Evolutionary conservation across 139 green algal species (phyloP), one percentile per base, ranked within the genome.

Genomic region (Yamagishiella unicocca): DNA sequence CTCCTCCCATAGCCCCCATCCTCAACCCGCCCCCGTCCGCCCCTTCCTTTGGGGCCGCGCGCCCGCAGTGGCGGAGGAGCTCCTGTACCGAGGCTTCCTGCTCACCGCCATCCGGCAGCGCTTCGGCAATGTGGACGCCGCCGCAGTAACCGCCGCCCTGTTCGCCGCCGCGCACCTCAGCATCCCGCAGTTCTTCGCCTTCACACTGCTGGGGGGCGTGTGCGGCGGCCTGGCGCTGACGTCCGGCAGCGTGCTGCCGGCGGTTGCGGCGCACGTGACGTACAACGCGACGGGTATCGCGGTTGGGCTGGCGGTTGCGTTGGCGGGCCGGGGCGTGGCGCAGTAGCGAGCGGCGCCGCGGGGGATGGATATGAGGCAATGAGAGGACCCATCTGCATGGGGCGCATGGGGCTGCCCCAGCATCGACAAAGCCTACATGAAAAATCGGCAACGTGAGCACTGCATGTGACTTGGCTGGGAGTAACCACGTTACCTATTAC

Each of bases 41-140:
- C n/a, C n/a, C n/a, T n/a, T n/a, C n/a, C n/a, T n/a, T n/a, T n/a
- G n/a, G n/a, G n/a, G 29, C 45, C 40, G 4, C 31, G 24, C 71
- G 9, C 40, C 45, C 22, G 8, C 70, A 91, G 85, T 88, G 22
- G 88, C 82, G 14, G 90, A 93, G 66, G 90, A 93, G 84, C 42
- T 93, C n/a, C 83, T 93, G 25, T 93, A 90, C 87, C 84, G 90
- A 55, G 90, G 90, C 58, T 78, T 93, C 24, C 77, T 93, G 24
- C 87, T 93, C 19, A 91, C 83, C 8, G 78, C 87, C 1, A 38
- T 93, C 31, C 70, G 55, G 25, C 61, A 90, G 68, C 83, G 90
- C 21, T 67, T 93, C 2, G 90, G 90, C 37, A 21, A 75, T 27
- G 33, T 91, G 25, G 87, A 93, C 79, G 90, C 90, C 33, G 70